Base-by-base conservation (phyloP, 73 alveolate genomes). In the Paramecium biaurelia region DNA sequence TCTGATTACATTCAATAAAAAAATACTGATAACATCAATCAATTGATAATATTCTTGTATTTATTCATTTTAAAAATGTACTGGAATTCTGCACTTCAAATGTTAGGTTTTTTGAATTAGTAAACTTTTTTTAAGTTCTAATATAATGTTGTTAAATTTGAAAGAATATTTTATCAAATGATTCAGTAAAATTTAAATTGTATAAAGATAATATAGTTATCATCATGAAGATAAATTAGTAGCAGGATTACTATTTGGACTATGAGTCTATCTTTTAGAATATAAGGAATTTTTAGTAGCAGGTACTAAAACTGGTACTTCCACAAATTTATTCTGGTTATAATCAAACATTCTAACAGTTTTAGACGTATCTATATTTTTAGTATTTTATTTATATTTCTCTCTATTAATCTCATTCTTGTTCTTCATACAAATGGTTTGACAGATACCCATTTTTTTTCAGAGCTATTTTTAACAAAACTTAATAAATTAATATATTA, bases 291-390 rank as follows among this genome's bases (percentile, higher is more conserved):
- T 63, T 63, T 26, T 15, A 63, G 41, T 63, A 6, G 84, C 84
- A 23, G 53, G 84, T 26, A 15, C 84, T 63, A 63, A 9, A 26
- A 63, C 84, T 63, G 84, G 84, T 63, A 63, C 84, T 26, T 63
- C 49, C 41, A 63, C 84, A 32, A 26, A 23, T 63, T 63, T 63
- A 32, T 63, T 63, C 8, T 5, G 20, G 8, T 63, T 63, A 34
- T 63, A 63, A 18, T 63, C 84, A 32, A 63, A 63, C 84, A 63
- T 9, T 32, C 26, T 26, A 32, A 63, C 49, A 63, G 84, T 63
- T 26, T 63, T 7, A 1, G 68, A 53, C 5, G 3, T 53, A 18
- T 53, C 12, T 63, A 30, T 11, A 26, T 21, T 4, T 5, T 30
- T 12, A 6, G 45, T 30, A 30, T 30, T 63, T 63, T 26, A 30